Conservation (phyloP, 1,139 yeast genomes). For the Taphrina populina region DNA sequence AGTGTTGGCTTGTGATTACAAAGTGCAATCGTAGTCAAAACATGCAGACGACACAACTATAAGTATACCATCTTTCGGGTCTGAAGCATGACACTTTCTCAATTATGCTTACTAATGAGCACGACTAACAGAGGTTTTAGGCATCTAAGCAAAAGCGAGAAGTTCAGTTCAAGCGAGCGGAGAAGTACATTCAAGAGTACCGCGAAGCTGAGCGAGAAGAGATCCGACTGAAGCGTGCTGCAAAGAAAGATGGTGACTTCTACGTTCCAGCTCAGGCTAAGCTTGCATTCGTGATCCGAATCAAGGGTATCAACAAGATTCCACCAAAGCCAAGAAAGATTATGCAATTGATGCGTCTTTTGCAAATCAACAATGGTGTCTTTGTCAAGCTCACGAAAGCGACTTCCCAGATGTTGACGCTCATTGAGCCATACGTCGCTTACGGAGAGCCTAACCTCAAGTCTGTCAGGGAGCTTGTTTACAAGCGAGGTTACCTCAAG, state of each 20-base stretch:
- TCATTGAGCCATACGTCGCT: conserved; percentile 98
- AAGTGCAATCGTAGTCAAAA: conserved; percentile 34
- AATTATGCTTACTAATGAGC: too few species aligned
- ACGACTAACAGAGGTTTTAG: conserved; percentile 29
- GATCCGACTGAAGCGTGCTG: conserved; percentile 90
- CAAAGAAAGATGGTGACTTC: conserved; percentile 94
- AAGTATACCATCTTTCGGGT: conserved; percentile 91
- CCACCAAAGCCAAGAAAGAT: conserved; percentile 99
- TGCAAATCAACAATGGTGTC: conserved; percentile 98
- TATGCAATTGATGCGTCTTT: conserved; percentile 93
- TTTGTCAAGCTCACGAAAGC: conserved; percentile 99
- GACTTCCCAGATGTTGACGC: conserved; percentile 90
- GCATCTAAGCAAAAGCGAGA: conserved; percentile 66
- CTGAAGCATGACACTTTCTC: conserved; percentile 47
- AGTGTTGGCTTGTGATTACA: conserved; percentile 33
- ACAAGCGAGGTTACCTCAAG: conserved; percentile 99
- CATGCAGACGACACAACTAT: conserved; percentile 46
- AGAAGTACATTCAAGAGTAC: conserved; percentile 97
- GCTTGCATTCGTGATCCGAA: conserved; percentile 96
- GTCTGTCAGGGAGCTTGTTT: conserved; percentile 91
- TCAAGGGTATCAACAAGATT: conserved; percentile 99
- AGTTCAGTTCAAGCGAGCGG: conserved; percentile 95
- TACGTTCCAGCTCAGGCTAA: conserved; percentile 97
- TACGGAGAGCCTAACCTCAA: conserved; percentile 99
- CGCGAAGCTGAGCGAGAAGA: conserved; percentile 90